Evolutionary conservation across 108 stramenopile genomes (phyloP).

Genomic region (Phaeodactylum tricornutum): DNA sequence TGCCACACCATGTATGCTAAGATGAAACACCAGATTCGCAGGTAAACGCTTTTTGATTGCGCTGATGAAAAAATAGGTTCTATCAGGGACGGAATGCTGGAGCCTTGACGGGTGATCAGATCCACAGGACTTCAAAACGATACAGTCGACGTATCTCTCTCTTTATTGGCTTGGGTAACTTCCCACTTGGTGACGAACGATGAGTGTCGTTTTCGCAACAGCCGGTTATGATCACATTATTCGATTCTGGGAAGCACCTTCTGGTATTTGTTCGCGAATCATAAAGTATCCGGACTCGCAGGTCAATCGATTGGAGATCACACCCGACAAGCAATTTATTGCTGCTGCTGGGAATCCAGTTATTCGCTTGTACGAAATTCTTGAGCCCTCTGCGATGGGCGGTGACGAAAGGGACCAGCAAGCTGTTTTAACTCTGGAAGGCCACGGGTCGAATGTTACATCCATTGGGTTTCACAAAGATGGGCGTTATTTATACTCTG

Average conservation of each 20-base stretch:
- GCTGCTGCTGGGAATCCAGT: conserved; percentile 95
- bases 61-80: too few species aligned
- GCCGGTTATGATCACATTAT: conserved; percentile 97
- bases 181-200: too few species aligned
- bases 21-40: too few species aligned
- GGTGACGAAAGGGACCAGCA: conserved; percentile 25
- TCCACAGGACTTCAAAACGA: too few species aligned
- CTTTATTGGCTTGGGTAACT: too few species aligned
- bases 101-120: too few species aligned
- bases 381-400: conserved; percentile 1
- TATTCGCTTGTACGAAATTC: conserved; percentile 86
- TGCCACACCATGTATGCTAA: too few species aligned
- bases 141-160: too few species aligned
- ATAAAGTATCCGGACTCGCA: conserved; percentile 89
- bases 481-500: conserved; percentile 85
- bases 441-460: conserved; percentile 86
- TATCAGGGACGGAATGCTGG: too few species aligned
- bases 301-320: conserved; percentile 92
- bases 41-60: too few species aligned
- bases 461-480: conserved; percentile 95
- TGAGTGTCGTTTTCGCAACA: conserved; percentile 94
- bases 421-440: conserved; percentile 71
- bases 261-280: conserved; percentile 80
- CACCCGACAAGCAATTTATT: conserved; percentile 90
- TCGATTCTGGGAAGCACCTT: conserved; percentile 96